Conservation (phyloP, 805 yeast genomes). For the Myxozyma neotropica region DNA sequence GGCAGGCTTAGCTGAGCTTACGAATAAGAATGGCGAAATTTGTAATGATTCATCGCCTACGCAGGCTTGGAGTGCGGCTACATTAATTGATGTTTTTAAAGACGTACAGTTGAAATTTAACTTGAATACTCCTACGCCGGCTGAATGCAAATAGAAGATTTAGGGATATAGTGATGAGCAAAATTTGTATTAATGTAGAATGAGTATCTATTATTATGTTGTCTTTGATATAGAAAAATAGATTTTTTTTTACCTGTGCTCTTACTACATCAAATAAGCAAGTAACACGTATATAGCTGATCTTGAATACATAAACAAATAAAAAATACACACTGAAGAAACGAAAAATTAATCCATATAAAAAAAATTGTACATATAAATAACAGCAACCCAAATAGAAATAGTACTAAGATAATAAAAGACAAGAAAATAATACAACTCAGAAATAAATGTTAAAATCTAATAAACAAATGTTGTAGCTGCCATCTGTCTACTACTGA, state of each 20-base stretch:
- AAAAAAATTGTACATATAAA: neutral
- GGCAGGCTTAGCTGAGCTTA: constrained; percentile 92
- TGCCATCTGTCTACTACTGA: neutral
- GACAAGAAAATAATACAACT: neutral
- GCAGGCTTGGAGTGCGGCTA: constrained; percentile 94
- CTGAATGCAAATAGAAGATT: too few species aligned
- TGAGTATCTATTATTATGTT: neutral
- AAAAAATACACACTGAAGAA: too few species aligned
- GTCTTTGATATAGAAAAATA: neutral
- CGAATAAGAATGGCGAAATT: constrained; percentile 80
- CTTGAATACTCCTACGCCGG: neutral
- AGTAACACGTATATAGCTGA: too few species aligned
- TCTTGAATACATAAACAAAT: too few species aligned
- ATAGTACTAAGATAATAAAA: neutral
- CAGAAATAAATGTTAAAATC: neutral
- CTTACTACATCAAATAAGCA: too few species aligned
- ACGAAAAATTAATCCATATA: neutral
- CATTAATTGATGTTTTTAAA: constrained; percentile 75
- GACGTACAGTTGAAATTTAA: constrained; percentile 45
- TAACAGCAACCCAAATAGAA: neutral
- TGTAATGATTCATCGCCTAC: constrained; percentile 92
- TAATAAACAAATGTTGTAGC: neutral
- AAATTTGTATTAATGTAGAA: too few species aligned
- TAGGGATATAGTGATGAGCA: too few species aligned
- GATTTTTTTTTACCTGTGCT: too few species aligned